Percentiles rank a stretch among this genome's conserved stretches.
These are phyloP conservation scores for Halophytophthora batemanensis DNA, from an alignment of 352 stramenopile species.

Conservation along the genomic window DNA sequence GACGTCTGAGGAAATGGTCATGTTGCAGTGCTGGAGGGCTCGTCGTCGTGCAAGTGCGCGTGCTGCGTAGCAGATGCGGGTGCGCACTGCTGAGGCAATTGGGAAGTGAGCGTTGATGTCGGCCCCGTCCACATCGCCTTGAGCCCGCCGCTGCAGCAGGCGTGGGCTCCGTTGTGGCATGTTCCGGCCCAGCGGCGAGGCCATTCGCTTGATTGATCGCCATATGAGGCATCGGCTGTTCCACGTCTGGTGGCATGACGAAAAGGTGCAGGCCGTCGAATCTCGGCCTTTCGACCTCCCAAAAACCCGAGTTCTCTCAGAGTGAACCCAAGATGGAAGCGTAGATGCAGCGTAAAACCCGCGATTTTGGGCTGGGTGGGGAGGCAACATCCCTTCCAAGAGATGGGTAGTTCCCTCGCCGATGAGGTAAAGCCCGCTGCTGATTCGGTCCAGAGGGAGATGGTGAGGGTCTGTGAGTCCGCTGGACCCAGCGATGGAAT, in stretches of 20 bases:
- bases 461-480: background rate
- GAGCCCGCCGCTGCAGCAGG: conserved; percentile 8
- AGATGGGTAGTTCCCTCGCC: background rate
- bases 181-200: conserved; percentile 3
- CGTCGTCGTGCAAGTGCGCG: conserved; percentile 7
- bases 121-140: conserved; percentile 7
- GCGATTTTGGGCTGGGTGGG: background rate
- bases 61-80: conserved; percentile 7
- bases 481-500: conserved; percentile 16
- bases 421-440: background rate
- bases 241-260: no score
- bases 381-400: background rate
- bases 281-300: no score
- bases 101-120: conserved; percentile 15
- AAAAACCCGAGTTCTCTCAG: no score
- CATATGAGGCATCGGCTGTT: no score
- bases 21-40: conserved; percentile 6
- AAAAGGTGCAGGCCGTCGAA: no score
- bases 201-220: no score
- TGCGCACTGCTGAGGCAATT: no score
- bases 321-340: conserved; percentile 3
- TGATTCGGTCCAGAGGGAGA: background rate
- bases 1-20: conserved; percentile 31
- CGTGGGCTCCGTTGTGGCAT: background rate
- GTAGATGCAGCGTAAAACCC: conserved; percentile 9